Evolutionary conservation across 176 grass and related monocot species (phyloP).

Genomic region (Ampelocalamus luodianensis): DNA sequence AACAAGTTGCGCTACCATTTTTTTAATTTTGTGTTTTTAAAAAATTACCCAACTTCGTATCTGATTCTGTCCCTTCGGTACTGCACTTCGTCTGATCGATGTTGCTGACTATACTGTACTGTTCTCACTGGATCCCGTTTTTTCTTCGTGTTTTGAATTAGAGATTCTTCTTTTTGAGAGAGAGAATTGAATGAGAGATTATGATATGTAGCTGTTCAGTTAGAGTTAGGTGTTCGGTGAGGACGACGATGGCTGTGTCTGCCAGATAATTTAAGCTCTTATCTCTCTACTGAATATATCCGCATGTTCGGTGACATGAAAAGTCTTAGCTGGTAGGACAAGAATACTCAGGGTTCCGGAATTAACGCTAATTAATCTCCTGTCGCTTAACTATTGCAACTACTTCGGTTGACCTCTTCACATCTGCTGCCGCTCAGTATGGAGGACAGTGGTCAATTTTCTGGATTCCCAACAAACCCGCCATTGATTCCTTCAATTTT

Average conservation of each 20-base stretch:
- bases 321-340: background rate
- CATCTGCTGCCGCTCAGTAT: too few species aligned
- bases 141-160: background rate
- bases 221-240: constrained; percentile 14
- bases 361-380: background rate
- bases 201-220: background rate
- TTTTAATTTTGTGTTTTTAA: too few species aligned
- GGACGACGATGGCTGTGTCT: background rate
- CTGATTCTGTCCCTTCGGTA: background rate
- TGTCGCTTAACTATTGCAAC: constrained; percentile 20
- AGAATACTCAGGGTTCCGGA: background rate
- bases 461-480: too few species aligned
- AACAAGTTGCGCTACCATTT: background rate
- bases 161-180: background rate
- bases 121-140: background rate
- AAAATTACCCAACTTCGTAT: background rate
- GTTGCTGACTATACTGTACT: background rate
- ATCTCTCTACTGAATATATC: background rate
- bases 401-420: constrained; percentile 35
- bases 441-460: too few species aligned
- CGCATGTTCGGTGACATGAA: constrained; percentile 19
- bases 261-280: background rate
- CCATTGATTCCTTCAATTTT: too few species aligned
- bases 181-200: too few species aligned
- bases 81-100: background rate